phyloP scores from a whole-genome alignment of 345 rosid species.

The Corchorus olitorius region DNA sequence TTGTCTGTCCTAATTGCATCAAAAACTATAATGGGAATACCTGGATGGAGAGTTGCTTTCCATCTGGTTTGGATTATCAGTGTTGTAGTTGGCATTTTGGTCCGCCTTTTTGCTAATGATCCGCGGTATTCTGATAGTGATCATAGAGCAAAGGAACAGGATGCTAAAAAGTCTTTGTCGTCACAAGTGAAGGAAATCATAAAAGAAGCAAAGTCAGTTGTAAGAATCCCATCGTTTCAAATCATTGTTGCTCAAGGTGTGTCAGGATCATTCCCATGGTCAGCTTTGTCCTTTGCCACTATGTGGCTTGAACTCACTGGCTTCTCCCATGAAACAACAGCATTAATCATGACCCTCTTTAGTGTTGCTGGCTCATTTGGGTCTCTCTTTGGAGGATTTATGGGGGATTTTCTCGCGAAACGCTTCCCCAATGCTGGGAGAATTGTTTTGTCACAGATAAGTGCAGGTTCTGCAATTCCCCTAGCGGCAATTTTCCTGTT shows the following conservation, averaged over 20 bases:
- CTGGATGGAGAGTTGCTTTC: slow-evolving; percentile 84
- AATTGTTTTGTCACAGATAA: slow-evolving; percentile 57
- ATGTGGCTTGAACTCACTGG: slow-evolving; percentile 77
- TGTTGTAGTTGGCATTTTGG: slow-evolving; percentile 63
- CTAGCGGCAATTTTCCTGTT: slow-evolving; percentile 61
- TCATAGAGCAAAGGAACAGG: slow-evolving; percentile 20
- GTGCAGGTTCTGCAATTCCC: slow-evolving; percentile 62
- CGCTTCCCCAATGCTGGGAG: slow-evolving; percentile 57
- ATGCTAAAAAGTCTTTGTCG: slow-evolving; percentile 34
- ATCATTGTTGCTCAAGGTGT: slow-evolving; percentile 73
- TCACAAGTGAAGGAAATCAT: slow-evolving; percentile 43
- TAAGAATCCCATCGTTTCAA: slow-evolving; percentile 64
- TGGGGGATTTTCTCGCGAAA: slow-evolving; percentile 61
- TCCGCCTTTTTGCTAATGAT: slow-evolving; percentile 59
- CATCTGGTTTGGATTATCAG: slow-evolving; percentile 60
- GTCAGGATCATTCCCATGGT: slow-evolving; percentile 65
- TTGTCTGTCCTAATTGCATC: slow-evolving; percentile 67
- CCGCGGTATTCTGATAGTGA: slow-evolving; percentile 44
- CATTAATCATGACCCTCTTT: slow-evolving; percentile 47
- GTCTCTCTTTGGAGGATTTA: slow-evolving; percentile 53
- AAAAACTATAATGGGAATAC: slow-evolving; percentile 60
- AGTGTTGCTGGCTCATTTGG: slow-evolving; percentile 44
- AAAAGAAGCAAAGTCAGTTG: slow-evolving; percentile 50
- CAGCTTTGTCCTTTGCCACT: slow-evolving; percentile 60
- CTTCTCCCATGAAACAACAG: slow-evolving; percentile 58